Evolutionary conservation across 2,329 filamentous ascomycete genomes (phyloP), one percentile per base, ranked within the genome.

Genomic region (Zelopaecilomyces penicillatus): DNA sequence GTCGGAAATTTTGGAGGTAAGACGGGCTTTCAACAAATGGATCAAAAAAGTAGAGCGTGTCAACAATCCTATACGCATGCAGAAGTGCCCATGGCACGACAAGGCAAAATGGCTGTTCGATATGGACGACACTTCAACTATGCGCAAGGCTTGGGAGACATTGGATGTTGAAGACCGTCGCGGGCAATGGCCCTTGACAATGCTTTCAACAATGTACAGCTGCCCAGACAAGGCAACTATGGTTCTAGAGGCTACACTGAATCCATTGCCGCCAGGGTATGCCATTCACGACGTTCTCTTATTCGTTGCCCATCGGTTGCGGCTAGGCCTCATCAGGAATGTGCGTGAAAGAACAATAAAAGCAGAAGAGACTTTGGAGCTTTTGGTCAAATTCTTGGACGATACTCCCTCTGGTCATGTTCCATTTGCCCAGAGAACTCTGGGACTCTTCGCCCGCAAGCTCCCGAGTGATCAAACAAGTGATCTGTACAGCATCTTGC

Each of bases 191-290:
- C 59, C 58, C 4, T 40, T 45, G 5, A 41, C 60, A 12, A 65
- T 71, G 58, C 47, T 69, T 5, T 64, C 62, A 2, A 60, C 65
- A 1, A 44, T 71, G 32, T 52, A 57, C 35, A 49, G 46, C 6
- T 53, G 49, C n/a, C 66, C 65, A 1, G 54, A 57, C 7, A 63
- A 60, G 43, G 58, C 59, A 3, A 41, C 39, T 8, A 50, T 50
- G 43, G 57, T 71, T 6, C 57, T 71, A 2, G 52, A 59, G 12
- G 66, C 66, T 4, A 71, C 66, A 0, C 45, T 66, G 43, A 55
- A 66, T 32, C 61, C 62, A 5, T 42, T 56, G 8, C 57, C 63
- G 2, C 64, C 63, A 0, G 62, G 62, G 1, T 71, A 68, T 43
- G 63, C 64, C 6, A 58, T 65, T 6, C 55, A 61, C 4, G 68